Conservation (phyloP, 2,329 filamentous ascomycete genomes). For the Aspergillus neotritici region DNA sequence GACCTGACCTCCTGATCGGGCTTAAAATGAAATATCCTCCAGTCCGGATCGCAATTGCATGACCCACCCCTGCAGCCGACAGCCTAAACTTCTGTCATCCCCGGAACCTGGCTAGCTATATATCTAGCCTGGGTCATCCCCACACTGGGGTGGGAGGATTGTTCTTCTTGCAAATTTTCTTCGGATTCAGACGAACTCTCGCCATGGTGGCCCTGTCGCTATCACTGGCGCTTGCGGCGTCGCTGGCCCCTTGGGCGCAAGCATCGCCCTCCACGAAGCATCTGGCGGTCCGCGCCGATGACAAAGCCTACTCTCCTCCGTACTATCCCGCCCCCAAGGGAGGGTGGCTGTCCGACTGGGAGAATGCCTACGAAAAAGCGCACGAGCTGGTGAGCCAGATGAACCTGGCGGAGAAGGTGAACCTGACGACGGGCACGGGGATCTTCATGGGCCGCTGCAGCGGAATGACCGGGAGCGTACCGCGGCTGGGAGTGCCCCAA, state of each 20-base stretch:
- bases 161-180: too few species aligned
- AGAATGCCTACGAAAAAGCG: conserved; percentile 64
- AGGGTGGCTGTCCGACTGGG: conserved; percentile 66
- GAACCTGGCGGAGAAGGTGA: conserved; percentile 76
- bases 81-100: too few species aligned
- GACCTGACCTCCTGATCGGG: too few species aligned
- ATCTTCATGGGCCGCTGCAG: conserved; percentile 69
- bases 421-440: conserved; percentile 66
- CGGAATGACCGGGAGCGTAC: conserved; percentile 68
- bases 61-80: too few species aligned
- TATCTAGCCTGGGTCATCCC: too few species aligned
- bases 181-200: neutral
- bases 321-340: conserved; percentile 70
- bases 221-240: neutral
- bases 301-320: conserved; percentile 39
- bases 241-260: conserved; percentile 5
- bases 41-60: too few species aligned
- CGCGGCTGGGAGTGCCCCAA: conserved; percentile 64
- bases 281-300: conserved; percentile 15
- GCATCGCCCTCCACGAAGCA: conserved; percentile 3
- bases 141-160: too few species aligned
- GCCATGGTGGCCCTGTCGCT: conserved; percentile 5
- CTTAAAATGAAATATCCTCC: too few species aligned
- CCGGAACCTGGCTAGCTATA: too few species aligned
- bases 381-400: conserved; percentile 63